Evolutionary conservation across 2,329 filamentous ascomycete species (phyloP), one percentile per base, ranked within the genome.

Genomic region (Fusarium siculi): DNA sequence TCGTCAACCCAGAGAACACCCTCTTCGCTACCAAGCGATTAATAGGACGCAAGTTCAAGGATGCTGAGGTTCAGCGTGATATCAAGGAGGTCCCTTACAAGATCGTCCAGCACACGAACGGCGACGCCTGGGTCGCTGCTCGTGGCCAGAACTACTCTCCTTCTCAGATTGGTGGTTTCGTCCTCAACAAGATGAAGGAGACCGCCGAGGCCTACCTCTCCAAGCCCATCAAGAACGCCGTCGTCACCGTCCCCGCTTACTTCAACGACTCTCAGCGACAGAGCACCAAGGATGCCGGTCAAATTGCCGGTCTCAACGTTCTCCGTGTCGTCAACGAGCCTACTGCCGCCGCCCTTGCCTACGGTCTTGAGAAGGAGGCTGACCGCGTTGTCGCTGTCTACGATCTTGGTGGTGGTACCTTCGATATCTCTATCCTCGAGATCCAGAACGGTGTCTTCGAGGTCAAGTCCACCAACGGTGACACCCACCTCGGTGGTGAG

Each of bases 181-280:
- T 98, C 76, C 90, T 98, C 79, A 92, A 95, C 85, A 98, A 98
- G 91, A 98, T 98, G 96, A 98, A 97, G 91, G 96, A 98, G 89
- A 98, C 96, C 58, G 96, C 96, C 75, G 95, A 98, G 88, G 88
- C 93, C 72, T 97, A 97, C 87, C 90, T 97, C 76, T 91, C 93
- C 86, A 97, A 68, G 40, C 46, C 42, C 69, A 87, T 97, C 80
- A 96, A 97, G 90, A 97, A 98, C 82, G 96, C 95, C 79, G 96
- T 98, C 70, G 96, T 98, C 78, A 98, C 96, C 70, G 95, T 98
- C 42, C 95, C 95, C 73, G 95, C 95, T 79, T 98, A 98, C 90
- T 98, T 98, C 91, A 98, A 98, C 86, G 95, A 98, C 85, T 95
- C 94, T 69, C 95, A 98, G 87, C 93, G 95, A 87, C 96, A 98